phyloP scores from a whole-genome alignment of 495 filamentous ascomycete species.

The Endocarpon pusillum region DNA sequence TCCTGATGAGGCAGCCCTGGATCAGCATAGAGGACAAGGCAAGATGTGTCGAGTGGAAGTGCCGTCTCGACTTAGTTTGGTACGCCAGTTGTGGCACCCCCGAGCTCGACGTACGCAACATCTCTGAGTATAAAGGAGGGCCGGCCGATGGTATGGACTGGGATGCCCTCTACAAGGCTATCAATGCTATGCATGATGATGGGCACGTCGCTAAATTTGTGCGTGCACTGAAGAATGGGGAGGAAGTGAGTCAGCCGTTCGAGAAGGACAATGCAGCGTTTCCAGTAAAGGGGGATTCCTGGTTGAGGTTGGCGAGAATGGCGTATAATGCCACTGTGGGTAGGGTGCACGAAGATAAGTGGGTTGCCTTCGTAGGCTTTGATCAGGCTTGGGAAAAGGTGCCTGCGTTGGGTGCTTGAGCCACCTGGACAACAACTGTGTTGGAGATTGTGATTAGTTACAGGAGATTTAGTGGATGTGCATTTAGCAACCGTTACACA shows the following conservation, averaged over 20 bases:
- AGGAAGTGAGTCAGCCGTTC: slow-evolving; percentile 10
- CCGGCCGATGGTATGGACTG: slow-evolving; percentile 13
- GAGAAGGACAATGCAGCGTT: slow-evolving; percentile 9
- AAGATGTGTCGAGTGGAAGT: slow-evolving; percentile 21
- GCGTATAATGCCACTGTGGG: background rate
- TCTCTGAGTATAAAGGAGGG: slow-evolving; percentile 7
- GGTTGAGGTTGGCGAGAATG: slow-evolving; percentile 21
- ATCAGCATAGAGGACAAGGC: slow-evolving; percentile 13
- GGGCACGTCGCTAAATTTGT: slow-evolving; percentile 23
- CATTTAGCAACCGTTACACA: too few relatives aligned
- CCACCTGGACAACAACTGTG: too few relatives aligned
- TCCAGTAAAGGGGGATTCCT: slow-evolving; percentile 15
- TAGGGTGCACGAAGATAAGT: background rate
- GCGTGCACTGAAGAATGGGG: slow-evolving; percentile 18
- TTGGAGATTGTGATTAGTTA: too few relatives aligned
- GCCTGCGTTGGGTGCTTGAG: too few relatives aligned
- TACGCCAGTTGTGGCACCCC: slow-evolving; percentile 17
- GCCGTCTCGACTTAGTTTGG: slow-evolving; percentile 18
- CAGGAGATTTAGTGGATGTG: too few relatives aligned
- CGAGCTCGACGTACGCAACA: slow-evolving; percentile 5
- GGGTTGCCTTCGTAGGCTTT: too few relatives aligned
- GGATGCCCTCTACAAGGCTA: slow-evolving; percentile 13
- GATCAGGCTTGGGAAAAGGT: too few relatives aligned
- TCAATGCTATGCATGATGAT: slow-evolving; percentile 19
- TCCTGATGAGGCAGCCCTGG: slow-evolving; percentile 14